Conservation (phyloP, 139 green algal species). For the Chlamydomonas incerta region DNA sequence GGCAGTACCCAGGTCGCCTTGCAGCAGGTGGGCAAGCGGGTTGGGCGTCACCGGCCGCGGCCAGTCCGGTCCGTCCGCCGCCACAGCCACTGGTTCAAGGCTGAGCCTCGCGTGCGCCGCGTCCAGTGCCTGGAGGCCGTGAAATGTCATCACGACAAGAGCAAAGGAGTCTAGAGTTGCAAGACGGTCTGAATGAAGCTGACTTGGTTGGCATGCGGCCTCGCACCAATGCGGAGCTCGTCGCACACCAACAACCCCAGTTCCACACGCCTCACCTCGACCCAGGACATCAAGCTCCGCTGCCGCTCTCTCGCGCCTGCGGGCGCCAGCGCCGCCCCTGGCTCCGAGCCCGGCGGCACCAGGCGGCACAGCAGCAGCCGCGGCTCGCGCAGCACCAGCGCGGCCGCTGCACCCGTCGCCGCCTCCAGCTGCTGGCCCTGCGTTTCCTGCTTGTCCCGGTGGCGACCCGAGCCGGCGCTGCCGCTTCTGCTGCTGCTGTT, state of each 20-base stretch:
- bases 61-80: background rate
- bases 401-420: background rate
- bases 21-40: background rate
- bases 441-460: background rate
- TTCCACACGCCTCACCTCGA: background rate
- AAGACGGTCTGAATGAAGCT: too few species aligned
- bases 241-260: too few species aligned
- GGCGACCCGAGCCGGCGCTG: background rate
- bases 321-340: too few species aligned
- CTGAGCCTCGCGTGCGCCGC: constrained; percentile 6
- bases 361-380: constrained; percentile 32
- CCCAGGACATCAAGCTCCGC: background rate
- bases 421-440: background rate
- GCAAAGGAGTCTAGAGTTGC: too few species aligned
- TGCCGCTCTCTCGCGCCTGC: background rate
- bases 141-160: too few species aligned
- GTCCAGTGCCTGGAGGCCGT: background rate
- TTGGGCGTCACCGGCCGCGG: background rate
- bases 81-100: background rate
- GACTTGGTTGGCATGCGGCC: too few species aligned
- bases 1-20: background rate
- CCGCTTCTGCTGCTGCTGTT: background rate
- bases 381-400: background rate
- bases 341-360: background rate
- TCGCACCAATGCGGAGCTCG: too few species aligned